Evolutionary conservation across 140 eudicot species (phyloP), one percentile per base, ranked within the genome.

Genomic region (Flaveria floridana): DNA sequence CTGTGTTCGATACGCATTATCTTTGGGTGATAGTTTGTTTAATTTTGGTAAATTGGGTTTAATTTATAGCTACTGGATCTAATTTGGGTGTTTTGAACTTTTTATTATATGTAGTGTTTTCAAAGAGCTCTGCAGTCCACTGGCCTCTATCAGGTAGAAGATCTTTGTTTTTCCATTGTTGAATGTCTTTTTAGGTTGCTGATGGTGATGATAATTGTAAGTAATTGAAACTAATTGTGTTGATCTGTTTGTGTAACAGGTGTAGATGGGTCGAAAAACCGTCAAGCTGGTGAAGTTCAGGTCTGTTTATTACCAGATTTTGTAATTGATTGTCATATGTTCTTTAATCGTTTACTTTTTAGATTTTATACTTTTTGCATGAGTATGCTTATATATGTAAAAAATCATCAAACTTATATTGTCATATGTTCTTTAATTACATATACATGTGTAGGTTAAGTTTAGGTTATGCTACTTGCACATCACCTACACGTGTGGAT

Each of bases 91-190:
- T 75, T 80, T 75, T 14, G 47, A 59, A n/a, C n/a, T n/a, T n/a
- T n/a, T n/a, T n/a, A n/a, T 59, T 9, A 7, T 73, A 50, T 70
- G 74, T 44, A 85, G 90, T 68, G 67, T 89, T 73, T 65, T 71
- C 57, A 5, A 68, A 69, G 65, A 79, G 63, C 37, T 84, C 89
- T 4, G 89, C 86, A 6, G 75, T 50, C 47, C 78, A 81, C 34
- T 84, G 91, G 95, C 87, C 85, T 20, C 23, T 78, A 50, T 75
- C 91, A 70, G 86, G 82, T 75, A 85, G 46, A 87, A 87, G 80
- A 68, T 73, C 65, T 73, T 52, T 59, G 16, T 34, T 73, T 26
- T 52, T 79, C 64, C 67, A 6, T 58, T 64, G 52, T 37, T 70
- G 58, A 42, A 34, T 34, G 41, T 34, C 41, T 34, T 34, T 34